phyloP scores from a whole-genome alignment of 2,329 filamentous ascomycete species.

The Colletotrichum abscissum region DNA sequence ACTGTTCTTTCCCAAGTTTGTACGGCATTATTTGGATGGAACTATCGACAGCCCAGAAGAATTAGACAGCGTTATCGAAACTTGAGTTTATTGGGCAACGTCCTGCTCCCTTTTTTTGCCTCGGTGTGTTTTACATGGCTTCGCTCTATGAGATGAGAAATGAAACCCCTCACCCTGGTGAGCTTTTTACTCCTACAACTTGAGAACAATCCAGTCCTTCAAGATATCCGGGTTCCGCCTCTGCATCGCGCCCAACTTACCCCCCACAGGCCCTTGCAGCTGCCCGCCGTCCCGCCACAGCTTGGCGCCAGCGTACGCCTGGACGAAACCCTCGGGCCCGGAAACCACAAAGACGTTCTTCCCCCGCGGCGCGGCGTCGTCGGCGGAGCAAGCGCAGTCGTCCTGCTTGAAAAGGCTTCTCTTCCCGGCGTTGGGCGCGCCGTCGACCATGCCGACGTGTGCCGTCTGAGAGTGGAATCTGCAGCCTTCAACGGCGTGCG shows the following conservation, averaged over 20 bases:
- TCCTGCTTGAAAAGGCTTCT: slow-evolving; percentile 1
- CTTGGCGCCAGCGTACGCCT: slow-evolving; percentile 83
- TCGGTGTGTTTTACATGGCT: neutral
- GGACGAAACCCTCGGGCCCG: slow-evolving; percentile 90
- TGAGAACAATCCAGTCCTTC: slow-evolving; percentile 63
- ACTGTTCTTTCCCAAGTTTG: slow-evolving; percentile 10
- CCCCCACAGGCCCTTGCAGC: slow-evolving; percentile 79
- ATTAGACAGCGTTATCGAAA: slow-evolving; percentile 37
- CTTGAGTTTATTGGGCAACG: slow-evolving; percentile 22
- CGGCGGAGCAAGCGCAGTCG: slow-evolving; percentile 41
- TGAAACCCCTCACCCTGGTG: too few relatives aligned
- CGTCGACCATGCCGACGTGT: slow-evolving; percentile 38
- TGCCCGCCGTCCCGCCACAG: slow-evolving; percentile 78
- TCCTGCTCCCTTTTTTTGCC: neutral
- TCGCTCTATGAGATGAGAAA: neutral
- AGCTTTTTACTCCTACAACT: slow-evolving; percentile 41
- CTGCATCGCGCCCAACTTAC: slow-evolving; percentile 72
- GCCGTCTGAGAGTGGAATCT: slow-evolving; percentile 43
- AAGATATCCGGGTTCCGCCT: slow-evolving; percentile 51
- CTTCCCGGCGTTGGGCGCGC: slow-evolving; percentile 31
- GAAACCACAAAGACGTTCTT: slow-evolving; percentile 84
- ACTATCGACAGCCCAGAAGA: neutral
- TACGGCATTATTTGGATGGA: slow-evolving; percentile 31
- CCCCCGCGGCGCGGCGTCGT: slow-evolving; percentile 45
- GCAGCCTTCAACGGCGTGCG: slow-evolving; percentile 37